Evolutionary conservation across 2,329 filamentous ascomycete species (phyloP).

Genomic region (Clarireedia sp.): DNA sequence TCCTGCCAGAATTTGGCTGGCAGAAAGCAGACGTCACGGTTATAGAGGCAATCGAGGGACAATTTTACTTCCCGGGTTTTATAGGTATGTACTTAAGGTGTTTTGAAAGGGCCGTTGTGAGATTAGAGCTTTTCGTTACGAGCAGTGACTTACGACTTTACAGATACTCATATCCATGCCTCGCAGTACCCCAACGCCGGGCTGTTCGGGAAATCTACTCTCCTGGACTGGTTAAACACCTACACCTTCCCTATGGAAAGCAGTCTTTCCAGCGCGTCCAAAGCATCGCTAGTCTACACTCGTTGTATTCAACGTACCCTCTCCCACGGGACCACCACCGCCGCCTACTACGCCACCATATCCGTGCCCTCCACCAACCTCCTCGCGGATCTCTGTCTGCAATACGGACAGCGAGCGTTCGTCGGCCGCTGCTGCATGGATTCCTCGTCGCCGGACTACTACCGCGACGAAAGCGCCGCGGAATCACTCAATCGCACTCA

Average conservation of each 20-base stretch:
- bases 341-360: slow-evolving; percentile 89
- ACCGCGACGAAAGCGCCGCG: slow-evolving; percentile 63
- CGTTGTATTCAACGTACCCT: slow-evolving; percentile 74
- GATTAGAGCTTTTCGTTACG: not conserved
- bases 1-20: slow-evolving; percentile 29
- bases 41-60: slow-evolving; percentile 33
- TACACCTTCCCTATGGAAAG: slow-evolving; percentile 94
- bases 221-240: slow-evolving; percentile 85
- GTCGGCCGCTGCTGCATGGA: slow-evolving; percentile 97
- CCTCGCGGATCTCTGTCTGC: slow-evolving; percentile 74
- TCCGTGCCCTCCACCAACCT: slow-evolving; percentile 85
- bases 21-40: slow-evolving; percentile 21
- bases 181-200: slow-evolving; percentile 91
- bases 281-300: slow-evolving; percentile 65
- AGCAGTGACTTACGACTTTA: not conserved
- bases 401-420: slow-evolving; percentile 76
- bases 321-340: slow-evolving; percentile 84
- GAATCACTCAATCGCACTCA: slow-evolving; percentile 48
- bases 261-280: slow-evolving; percentile 55
- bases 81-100: slow-evolving; percentile 44
- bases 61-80: slow-evolving; percentile 81
- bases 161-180: slow-evolving; percentile 93
- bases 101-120: not conserved
- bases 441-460: slow-evolving; percentile 64
- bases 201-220: slow-evolving; percentile 86